These are phyloP conservation scores for Apophysomyces sp. DNA, from an alignment of 371 early-diverging fungal genomes.

Conservation along the genomic window DNA sequence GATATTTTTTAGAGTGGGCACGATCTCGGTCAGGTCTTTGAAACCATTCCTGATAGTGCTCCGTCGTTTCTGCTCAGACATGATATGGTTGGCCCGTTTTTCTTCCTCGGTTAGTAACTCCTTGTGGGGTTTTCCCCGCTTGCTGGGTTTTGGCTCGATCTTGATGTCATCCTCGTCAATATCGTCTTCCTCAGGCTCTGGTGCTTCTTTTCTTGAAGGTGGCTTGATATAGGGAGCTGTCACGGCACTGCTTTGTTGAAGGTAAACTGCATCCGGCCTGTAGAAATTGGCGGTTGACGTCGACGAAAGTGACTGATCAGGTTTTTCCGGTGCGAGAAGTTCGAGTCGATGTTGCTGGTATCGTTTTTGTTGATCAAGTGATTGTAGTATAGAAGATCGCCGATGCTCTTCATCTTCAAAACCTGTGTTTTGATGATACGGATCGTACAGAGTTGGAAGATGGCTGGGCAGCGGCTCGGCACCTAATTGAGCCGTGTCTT, in stretches of 20 bases:
- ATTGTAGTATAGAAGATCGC: constrained; percentile 32
- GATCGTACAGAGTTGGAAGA: constrained; percentile 16
- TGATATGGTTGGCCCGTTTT: constrained; percentile 89
- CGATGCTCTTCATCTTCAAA: constrained; percentile 34
- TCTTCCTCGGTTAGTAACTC: constrained; percentile 84
- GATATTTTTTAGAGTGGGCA: constrained; percentile 70
- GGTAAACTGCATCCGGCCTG: constrained; percentile 22
- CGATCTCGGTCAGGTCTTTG: constrained; percentile 76
- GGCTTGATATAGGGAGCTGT: constrained; percentile 21
- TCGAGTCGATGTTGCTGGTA: constrained; percentile 14
- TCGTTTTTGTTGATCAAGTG: constrained; percentile 37
- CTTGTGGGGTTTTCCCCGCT: constrained; percentile 34
- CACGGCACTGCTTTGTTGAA: constrained; percentile 29
- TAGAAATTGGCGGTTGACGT: background rate
- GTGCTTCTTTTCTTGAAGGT: background rate
- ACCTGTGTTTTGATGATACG: constrained; percentile 3
- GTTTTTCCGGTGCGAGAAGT: background rate
- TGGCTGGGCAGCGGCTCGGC: constrained; percentile 22
- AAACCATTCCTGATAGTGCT: constrained; percentile 85
- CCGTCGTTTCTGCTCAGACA: constrained; percentile 87
- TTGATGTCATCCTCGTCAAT: constrained; percentile 10
- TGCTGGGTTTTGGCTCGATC: constrained; percentile 13
- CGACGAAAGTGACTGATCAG: background rate
- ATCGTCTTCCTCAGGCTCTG: background rate
- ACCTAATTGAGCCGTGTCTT: constrained; percentile 7